Base-by-base conservation (phyloP, 495 filamentous ascomycete species). In the Trichocladium uniseriatum region DNA sequence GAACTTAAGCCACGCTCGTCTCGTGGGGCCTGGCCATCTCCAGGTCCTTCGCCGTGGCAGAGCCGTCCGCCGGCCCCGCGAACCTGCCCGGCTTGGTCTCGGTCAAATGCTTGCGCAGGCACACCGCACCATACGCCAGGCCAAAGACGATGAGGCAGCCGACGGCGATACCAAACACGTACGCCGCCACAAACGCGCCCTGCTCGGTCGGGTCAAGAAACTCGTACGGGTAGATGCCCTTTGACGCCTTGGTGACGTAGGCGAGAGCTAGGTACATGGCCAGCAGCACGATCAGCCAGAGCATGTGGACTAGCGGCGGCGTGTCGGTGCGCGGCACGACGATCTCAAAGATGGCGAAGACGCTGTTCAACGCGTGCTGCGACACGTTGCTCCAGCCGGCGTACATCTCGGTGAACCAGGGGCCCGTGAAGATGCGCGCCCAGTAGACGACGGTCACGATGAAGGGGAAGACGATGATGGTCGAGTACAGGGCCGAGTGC, bases 291-390 rank as follows among this genome's bases (percentile, higher is more conserved):
- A 86, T 53, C 2, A 84, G 67, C 54, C 72, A 74, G 16, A 74
- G 46, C 14, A 84, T 56, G 52, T 85, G 79, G 11, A 79, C 58
- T 63, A 69, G 71, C 9, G 81, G 81, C 32, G 77, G 74, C 1
- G 78, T 74, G 6, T 69, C 66, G 4, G 80, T 79, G 3, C 82
- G 69, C 2, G 86, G 67, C 21, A 92, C 53, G 35, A 83, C 10
- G 54, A 91, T 75, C 68, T 94, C 88, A 53, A 87, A 70, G 18
- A 86, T 57, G 2, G 82, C 84, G 60, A 82, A 90, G 29, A 76
- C 51, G 42, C 73, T 75, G 69, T 92, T 92, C 16, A 94, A 67
- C 34, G 66, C 76, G 64, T 94, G 88, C 60, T 82, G 73, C 45
- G 83, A 86, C 59, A 87, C 69, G 69, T 89, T 90, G 52, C 68